A percentile compares a stretch with the other conserved stretches of the same genome.
These are phyloP conservation scores for Coprinellus micaceus DNA, from an alignment of 768 basidiomycete genomes.

Conservation along the genomic window DNA sequence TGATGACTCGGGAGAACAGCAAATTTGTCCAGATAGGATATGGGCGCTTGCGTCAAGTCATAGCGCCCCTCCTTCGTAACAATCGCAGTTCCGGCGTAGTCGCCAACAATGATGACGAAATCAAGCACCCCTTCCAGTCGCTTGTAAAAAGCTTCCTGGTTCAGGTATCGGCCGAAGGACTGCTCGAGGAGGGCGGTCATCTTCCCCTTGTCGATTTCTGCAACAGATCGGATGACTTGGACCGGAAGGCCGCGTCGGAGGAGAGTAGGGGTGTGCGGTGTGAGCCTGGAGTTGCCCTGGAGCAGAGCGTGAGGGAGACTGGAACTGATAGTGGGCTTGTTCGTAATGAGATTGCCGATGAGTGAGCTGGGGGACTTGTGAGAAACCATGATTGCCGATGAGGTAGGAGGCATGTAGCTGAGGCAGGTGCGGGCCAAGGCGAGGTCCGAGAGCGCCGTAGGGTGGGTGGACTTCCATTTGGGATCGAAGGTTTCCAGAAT, in stretches of 20 bases:
- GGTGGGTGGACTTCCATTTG: constrained; percentile 73
- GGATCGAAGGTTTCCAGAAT: constrained; percentile 82
- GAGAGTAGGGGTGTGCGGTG: constrained; percentile 88
- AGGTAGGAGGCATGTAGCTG: constrained; percentile 85
- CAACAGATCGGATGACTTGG: constrained; percentile 66
- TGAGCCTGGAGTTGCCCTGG: constrained; percentile 81
- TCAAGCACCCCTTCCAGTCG: constrained; percentile 78
- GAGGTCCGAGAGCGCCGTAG: constrained; percentile 84
- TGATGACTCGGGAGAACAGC: constrained; percentile 93
- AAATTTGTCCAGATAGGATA: constrained; percentile 98
- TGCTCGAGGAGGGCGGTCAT: constrained; percentile 82
- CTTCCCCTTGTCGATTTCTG: constrained; percentile 71
- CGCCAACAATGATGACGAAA: constrained; percentile 90
- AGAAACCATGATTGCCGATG: constrained; percentile 95
- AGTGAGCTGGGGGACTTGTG: constrained; percentile 94
- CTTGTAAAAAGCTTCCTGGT: constrained; percentile 70
- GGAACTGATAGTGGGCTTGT: constrained; percentile 94
- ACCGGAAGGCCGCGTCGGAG: constrained; percentile 86
- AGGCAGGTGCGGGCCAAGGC: constrained; percentile 83
- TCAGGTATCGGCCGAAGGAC: constrained; percentile 74
- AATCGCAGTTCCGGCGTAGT: constrained; percentile 92
- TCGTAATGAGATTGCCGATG: constrained; percentile 96
- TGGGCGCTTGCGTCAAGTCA: constrained; percentile 36
- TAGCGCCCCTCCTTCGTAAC: constrained; percentile 65
- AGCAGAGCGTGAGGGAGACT: constrained; percentile 92